Evolutionary conservation across 331 rosid genomes (phyloP).

Genomic region (Arachis monticola): DNA sequence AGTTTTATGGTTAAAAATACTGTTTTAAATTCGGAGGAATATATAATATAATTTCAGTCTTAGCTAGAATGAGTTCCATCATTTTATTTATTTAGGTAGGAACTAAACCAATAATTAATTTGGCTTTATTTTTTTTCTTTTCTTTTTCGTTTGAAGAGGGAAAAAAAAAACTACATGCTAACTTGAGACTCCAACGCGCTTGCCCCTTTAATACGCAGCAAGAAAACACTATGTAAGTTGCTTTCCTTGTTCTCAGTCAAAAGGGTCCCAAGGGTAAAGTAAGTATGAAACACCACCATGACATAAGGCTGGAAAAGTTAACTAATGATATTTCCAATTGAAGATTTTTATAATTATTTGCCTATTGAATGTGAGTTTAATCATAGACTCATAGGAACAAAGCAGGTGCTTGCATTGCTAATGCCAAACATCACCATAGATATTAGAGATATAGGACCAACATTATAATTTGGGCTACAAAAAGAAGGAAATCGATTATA

Average conservation of each 20-base stretch:
- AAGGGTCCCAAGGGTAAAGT: conserved; percentile 22
- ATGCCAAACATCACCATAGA: conserved; percentile 5
- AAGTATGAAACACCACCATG: conserved; percentile 27
- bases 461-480: neutral
- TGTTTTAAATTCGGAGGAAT: too few species aligned
- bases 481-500: neutral
- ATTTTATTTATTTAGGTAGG: too few species aligned
- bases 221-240: conserved; percentile 19
- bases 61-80: too few species aligned
- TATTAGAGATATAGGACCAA: neutral
- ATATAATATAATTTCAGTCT: too few species aligned
- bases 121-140: too few species aligned
- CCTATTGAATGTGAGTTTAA: conserved; percentile 21
- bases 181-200: conserved; percentile 34
- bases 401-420: neutral
- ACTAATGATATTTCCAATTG: conserved; percentile 26
- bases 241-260: conserved; percentile 36
- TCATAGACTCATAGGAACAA: neutral
- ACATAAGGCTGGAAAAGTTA: conserved; percentile 37
- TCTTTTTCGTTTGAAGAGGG: too few species aligned
- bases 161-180: too few species aligned
- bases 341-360: conserved; percentile 42
- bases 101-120: too few species aligned
- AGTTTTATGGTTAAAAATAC: too few species aligned
- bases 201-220: conserved; percentile 26